Base-by-base conservation (phyloP, 495 filamentous ascomycete species). In the Cenococcum geophilum region DNA sequence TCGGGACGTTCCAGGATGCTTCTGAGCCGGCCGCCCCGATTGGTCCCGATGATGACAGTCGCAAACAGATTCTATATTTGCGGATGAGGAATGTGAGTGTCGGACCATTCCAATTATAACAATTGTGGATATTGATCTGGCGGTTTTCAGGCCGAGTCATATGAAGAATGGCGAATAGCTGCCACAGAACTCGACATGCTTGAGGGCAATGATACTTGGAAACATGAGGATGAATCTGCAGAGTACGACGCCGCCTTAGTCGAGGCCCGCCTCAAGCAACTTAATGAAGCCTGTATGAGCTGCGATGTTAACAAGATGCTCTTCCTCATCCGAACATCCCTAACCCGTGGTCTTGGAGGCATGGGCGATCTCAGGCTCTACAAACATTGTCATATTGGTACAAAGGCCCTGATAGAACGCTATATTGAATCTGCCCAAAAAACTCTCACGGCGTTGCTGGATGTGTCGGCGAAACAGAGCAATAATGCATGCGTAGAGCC, bases 281-380 rank as follows among this genome's bases (percentile, higher is more conserved):
- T 97, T 53, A 85, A 95, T 54, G 80, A 88, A 21, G 91, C 90
- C 37, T 83, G 89, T 16, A 78, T 79, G 23, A 86, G 78, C 67
- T 84, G 85, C 64, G 91, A 97, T 75, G 80, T 89, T 59, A 78
- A 77, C 47, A 76, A 74, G 34, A 92, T 96, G 88, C 76, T 93
- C 59, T 87, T 88, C 63, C 78, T 92, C 27, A 78, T 96, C 37
- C 85, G 92, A 42, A 96, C 92, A 0, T 78, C 87, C 5, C 71
- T 97, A 56, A 89, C 86, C 35, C 86, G 92, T 34, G 84, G 90
- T 64, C 69, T 96, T 36, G 92, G 90, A 11, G 87, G 85, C 62
- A 96, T 96, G 87, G 89, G 86, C 54, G 88, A 91, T 71, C 78
- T 86, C 10, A 80, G 83, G 48, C 81, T 97, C 6, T 97, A 96